Base-by-base conservation (phyloP, 352 stramenopile genomes). In the Pythium plurisporium region DNA sequence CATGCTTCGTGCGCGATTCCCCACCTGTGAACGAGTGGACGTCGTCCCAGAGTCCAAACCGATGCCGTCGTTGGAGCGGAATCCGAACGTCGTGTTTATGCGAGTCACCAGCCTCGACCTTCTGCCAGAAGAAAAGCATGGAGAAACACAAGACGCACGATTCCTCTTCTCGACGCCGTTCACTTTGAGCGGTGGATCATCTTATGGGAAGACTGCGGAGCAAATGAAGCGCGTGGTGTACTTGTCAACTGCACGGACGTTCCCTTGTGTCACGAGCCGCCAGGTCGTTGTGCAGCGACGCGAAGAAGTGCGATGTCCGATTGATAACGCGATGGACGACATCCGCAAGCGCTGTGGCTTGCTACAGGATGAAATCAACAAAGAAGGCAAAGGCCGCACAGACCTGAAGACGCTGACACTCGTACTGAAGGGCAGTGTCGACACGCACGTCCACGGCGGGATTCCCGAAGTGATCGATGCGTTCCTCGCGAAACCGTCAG, bases 271-370 rank as follows among this genome's bases (percentile, higher is more conserved):
- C 10, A 58, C 82, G 15, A 79, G 60, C 15, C 69, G 80, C 2
- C 82, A 89, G 43, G 37, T 62, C 8, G 76, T 91, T 0, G 31
- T 55, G 4, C 20, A 41, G 5, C 59, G 72, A 11, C 55, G 66
- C 25, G 80, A 92, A 37, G 38, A 79, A 38, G 26, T 86, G 8
- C 71, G 73, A 1, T 82, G 82, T 42, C 82, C 82, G 8, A 82
- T 93, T 8, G 80, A 89, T 1, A 91, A 78, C 17, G 70, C 82
- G 20, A 88, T 89, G 64, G 82, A 89, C 59, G 82, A 93, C 52
- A 86, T 93, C 37, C 62, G 57, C 10, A 90, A 87, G 50, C 80
- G 82, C 8, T 87, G 74, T 20, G 38, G 47, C 0, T 27, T 88
- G 50, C 60, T 93, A 5, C 67, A 73, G 26, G 65, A 74, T 11